Evolutionary conservation across 257 asterid genomes (phyloP).

Genomic region (Salvia splendens): DNA sequence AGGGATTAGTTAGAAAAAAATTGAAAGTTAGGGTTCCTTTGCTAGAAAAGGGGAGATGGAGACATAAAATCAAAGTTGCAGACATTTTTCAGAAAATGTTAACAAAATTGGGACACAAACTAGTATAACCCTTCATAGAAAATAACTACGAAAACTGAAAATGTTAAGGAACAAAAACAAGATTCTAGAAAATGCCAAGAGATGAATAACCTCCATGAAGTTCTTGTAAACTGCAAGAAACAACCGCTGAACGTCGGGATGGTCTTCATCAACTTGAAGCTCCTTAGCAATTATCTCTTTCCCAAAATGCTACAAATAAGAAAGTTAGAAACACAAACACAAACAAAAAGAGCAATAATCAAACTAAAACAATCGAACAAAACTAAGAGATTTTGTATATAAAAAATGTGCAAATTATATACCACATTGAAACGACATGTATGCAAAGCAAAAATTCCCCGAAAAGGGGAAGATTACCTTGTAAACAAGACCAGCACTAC

Average conservation of each 20-base stretch:
- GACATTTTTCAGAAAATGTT: too few relatives aligned
- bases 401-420: background rate
- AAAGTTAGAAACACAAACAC: background rate
- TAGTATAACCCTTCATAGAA: too few relatives aligned
- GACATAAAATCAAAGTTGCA: too few relatives aligned
- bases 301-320: constrained; percentile 73
- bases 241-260: constrained; percentile 75
- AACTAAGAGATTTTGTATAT: background rate
- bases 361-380: constrained; percentile 11
- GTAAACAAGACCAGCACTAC: constrained; percentile 95
- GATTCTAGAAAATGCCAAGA: constrained; percentile 13
- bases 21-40: too few relatives aligned
- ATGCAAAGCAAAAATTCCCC: background rate
- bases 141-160: background rate
- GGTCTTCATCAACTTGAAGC: constrained; percentile 72
- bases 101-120: too few relatives aligned
- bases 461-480: constrained; percentile 46
- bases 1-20: too few relatives aligned
- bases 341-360: too few relatives aligned
- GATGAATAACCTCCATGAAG: constrained; percentile 80
- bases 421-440: background rate
- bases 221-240: constrained; percentile 78
- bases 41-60: too few relatives aligned
- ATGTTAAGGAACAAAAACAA: background rate
- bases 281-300: constrained; percentile 88